A percentile compares a stretch with the other conserved stretches of the same genome.
These are phyloP conservation scores for Ophiostoma populinum DNA, from an alignment of 2,329 filamentous ascomycete species.

Conservation along the genomic window DNA sequence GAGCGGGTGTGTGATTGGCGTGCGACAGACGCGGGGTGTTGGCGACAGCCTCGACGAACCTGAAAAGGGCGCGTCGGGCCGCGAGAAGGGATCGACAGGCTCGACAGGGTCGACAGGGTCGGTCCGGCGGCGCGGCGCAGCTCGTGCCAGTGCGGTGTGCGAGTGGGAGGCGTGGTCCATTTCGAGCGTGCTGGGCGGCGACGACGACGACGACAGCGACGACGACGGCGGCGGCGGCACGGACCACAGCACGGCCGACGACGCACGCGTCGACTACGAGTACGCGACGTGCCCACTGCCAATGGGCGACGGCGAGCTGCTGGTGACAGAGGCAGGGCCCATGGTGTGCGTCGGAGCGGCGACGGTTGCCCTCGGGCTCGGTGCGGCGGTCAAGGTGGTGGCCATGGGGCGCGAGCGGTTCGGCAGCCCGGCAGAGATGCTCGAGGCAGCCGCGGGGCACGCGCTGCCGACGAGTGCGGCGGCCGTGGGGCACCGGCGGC, in stretches of 20 bases:
- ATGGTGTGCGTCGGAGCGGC: slow-evolving; percentile 43
- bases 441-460: slow-evolving; percentile 14
- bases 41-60: slow-evolving; percentile 1
- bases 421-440: slow-evolving; percentile 23
- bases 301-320: slow-evolving; percentile 17
- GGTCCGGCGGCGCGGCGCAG: too few relatives aligned
- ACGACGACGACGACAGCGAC: slow-evolving; percentile 12
- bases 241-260: too few relatives aligned
- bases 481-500: slow-evolving; percentile 21
- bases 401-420: slow-evolving; percentile 49
- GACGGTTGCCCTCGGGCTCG: slow-evolving; percentile 53
- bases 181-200: slow-evolving; percentile 25
- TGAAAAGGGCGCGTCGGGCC: slow-evolving; percentile 9
- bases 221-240: neutral
- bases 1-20: slow-evolving; percentile 43
- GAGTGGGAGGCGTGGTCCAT: slow-evolving; percentile 41
- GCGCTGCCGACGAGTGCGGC: slow-evolving; percentile 13
- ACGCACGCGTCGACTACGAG: slow-evolving; percentile 4
- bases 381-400: slow-evolving; percentile 56
- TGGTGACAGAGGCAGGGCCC: slow-evolving; percentile 49
- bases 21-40: slow-evolving; percentile 22
- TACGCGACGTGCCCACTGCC: slow-evolving; percentile 24
- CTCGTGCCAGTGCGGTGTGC: too few relatives aligned
- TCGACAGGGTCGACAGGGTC: too few relatives aligned
- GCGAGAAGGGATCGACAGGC: too few relatives aligned